These are phyloP conservation scores for Myxozyma udenii DNA, from an alignment of 805 yeast species.

Conservation along the genomic window DNA sequence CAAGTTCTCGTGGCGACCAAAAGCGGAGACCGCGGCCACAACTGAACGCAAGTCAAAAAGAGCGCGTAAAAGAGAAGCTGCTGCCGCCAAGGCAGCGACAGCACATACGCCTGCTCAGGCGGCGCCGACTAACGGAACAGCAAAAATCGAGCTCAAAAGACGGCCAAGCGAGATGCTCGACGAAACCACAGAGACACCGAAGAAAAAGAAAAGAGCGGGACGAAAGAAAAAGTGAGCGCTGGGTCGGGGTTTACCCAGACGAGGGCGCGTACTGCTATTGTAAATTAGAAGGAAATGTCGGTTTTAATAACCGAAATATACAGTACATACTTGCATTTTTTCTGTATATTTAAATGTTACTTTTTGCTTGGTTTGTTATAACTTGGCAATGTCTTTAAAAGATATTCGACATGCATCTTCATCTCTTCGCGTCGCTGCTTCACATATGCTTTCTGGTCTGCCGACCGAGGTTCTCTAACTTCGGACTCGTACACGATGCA, in stretches of 20 bases:
- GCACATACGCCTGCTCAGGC: neutral
- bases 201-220: neutral
- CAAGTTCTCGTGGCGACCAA: constrained; percentile 28
- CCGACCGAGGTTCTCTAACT: constrained; percentile 2
- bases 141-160: neutral
- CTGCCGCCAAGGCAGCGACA: neutral
- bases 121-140: neutral
- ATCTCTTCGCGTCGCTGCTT: constrained; percentile 9
- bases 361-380: constrained; percentile 4
- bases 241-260: neutral
- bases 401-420: constrained; percentile 18
- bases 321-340: no score
- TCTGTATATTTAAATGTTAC: no score
- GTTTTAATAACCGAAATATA: neutral
- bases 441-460: constrained; percentile 3
- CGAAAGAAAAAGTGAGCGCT: neutral
- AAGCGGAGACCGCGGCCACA: constrained; percentile 1
- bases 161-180: neutral
- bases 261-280: neutral
- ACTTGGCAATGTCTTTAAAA: constrained; percentile 10
- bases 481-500: constrained; percentile 1
- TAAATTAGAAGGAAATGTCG: neutral
- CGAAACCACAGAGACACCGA: neutral
- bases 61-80: no score
- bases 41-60: neutral